phyloP scores from a whole-genome alignment of 2,329 filamentous ascomycete species.

The Neopestalotiopsis clavispora region DNA sequence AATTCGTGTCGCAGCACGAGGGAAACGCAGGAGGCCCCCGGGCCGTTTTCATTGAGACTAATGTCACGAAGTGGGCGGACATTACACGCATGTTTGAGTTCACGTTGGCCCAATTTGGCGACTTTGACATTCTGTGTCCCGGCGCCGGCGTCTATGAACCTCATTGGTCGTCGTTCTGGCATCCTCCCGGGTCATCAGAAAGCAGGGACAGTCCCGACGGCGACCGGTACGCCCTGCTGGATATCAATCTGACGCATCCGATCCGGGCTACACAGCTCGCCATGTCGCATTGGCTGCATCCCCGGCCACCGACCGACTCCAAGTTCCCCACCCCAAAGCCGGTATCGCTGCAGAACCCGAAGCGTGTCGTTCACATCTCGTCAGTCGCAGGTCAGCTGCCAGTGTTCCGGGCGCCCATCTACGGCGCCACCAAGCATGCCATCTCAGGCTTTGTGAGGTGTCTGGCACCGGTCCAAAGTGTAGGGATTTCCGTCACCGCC shows the following conservation, averaged over 20 bases:
- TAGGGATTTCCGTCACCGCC: conserved; percentile 45
- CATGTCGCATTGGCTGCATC: conserved; percentile 42
- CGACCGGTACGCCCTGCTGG: conserved; percentile 40
- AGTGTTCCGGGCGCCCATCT: conserved; percentile 40
- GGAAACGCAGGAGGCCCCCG: conserved; percentile 26
- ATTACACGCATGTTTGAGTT: conserved; percentile 40
- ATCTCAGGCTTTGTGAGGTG: conserved; percentile 46
- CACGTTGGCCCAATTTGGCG: conserved; percentile 40
- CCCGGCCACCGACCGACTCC: conserved; percentile 16
- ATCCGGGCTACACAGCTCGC: conserved; percentile 47
- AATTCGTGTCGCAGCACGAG: conserved; percentile 33
- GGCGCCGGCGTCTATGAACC: conserved; percentile 54
- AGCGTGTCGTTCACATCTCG: conserved; percentile 43
- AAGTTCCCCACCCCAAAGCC: conserved; percentile 14
- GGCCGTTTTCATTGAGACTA: conserved; percentile 48
- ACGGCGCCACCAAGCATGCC: conserved; percentile 44
- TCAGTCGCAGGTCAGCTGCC: conserved; percentile 43
- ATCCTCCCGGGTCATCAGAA: conserved; percentile 41
- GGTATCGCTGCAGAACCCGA: conserved; percentile 34
- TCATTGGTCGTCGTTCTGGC: conserved; percentile 47
- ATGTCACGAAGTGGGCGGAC: conserved; percentile 48
- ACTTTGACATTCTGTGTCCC: conserved; percentile 48
- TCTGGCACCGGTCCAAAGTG: conserved; percentile 36
- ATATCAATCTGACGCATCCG: conserved; percentile 48
- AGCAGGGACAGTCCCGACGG: conserved; percentile 36